These are phyloP conservation scores for Fusarium agapanthi DNA, from an alignment of 2,329 filamentous ascomycete species.

Conservation along the genomic window DNA sequence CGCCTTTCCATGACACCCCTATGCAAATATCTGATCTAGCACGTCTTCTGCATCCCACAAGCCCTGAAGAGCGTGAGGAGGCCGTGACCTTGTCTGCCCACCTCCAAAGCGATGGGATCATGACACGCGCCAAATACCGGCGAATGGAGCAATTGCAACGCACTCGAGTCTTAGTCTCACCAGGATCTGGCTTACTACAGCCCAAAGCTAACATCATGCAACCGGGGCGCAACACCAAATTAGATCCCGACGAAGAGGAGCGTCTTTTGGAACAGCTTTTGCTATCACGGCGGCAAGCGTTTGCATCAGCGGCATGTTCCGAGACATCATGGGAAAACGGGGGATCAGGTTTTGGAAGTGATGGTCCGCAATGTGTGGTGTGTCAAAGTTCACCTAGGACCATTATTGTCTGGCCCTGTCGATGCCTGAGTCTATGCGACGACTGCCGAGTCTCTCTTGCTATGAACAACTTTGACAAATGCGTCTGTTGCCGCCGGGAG, in stretches of 20 bases:
- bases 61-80: slow-evolving; percentile 79
- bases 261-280: slow-evolving; percentile 68
- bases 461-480: slow-evolving; percentile 97
- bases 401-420: slow-evolving; percentile 95
- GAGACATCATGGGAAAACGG: slow-evolving; percentile 70
- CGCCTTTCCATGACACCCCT: slow-evolving; percentile 68
- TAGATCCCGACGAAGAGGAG: slow-evolving; percentile 67
- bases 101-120: slow-evolving; percentile 72
- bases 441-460: slow-evolving; percentile 93
- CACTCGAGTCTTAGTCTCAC: slow-evolving; percentile 64
- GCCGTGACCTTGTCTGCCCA: slow-evolving; percentile 84
- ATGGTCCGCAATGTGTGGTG: slow-evolving; percentile 88
- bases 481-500: slow-evolving; percentile 90
- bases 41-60: slow-evolving; percentile 81
- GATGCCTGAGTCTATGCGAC: slow-evolving; percentile 92
- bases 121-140: slow-evolving; percentile 84
- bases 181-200: slow-evolving; percentile 38
- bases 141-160: slow-evolving; percentile 74
- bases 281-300: slow-evolving; percentile 56
- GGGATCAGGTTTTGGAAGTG: slow-evolving; percentile 74
- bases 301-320: slow-evolving; percentile 11
- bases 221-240: slow-evolving; percentile 47
- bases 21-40: slow-evolving; percentile 77
- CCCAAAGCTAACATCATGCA: slow-evolving; percentile 14
- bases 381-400: slow-evolving; percentile 88